Base-by-base conservation (phyloP, 1,139 yeast species). In the Kodamaea suecica region DNA sequence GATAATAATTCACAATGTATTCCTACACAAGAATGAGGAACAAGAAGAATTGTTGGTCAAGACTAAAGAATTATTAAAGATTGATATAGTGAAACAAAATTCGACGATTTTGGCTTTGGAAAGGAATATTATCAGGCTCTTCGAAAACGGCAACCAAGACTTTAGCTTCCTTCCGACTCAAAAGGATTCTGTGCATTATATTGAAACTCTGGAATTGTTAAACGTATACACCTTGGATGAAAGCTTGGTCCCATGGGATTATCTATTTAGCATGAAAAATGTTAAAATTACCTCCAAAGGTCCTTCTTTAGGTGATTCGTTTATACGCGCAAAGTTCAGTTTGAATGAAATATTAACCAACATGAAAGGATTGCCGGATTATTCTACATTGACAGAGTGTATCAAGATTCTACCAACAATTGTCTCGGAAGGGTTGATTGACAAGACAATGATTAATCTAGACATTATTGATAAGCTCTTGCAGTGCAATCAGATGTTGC, bases 401-500 rank as follows among this genome's bases (percentile, higher is more conserved):
- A 40, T 36, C 8, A 38, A 36, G 28, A 29, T 41, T 14, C 28
- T 48, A 25, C 45, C 43, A 3, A 26, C 44, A 9, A 33, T 46
- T 21, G 37, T 42, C 8, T 27, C 33, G 2, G 40, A 42, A 5
- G 48, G 48, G 4, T 13, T 30, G 0, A 25, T 35, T 2, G 42
- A 43, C 27, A 27, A 30, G 10, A 36, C 42, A 3, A 4, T 29
- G 10, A 23, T 34, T 9, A 25, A 38, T 16, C 20, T 34, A 10
- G 42, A 45, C 31, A 19, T 43, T 5, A 42, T 55, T 4, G 46
- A 57, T 27, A 36, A 40, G 15, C 48, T 59, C 19, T 33, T 53
- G 12, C 33, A 40, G 13, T 39, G 43, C 28, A 59, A 58, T 31
- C 53, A 53, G 20, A 28, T 37, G 4, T 36, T 57, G 27, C 29